Conservation (phyloP, 495 filamentous ascomycete genomes). For the Amorphotheca resinae region DNA sequence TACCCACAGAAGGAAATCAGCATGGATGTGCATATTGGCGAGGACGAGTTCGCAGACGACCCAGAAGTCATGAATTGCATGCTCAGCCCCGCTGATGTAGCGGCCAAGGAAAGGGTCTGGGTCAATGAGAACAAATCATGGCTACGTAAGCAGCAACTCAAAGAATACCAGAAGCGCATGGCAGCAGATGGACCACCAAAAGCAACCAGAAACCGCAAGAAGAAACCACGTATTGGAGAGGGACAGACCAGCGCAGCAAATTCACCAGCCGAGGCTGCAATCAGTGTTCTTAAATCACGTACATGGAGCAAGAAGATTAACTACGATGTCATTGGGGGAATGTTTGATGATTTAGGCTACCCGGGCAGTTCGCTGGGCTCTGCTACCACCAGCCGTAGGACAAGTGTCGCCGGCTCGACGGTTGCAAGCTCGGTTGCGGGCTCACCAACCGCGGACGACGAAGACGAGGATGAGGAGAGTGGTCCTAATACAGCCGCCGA, state of each 20-base stretch:
- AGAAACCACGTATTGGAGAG: constrained; percentile 45
- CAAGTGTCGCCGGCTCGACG: constrained; percentile 3
- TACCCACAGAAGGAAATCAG: constrained; percentile 22
- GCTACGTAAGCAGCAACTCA: constrained; percentile 68
- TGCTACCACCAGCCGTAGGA: constrained; percentile 12
- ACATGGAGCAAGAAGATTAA: constrained; percentile 71
- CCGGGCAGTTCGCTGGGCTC: constrained; percentile 5
- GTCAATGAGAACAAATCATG: constrained; percentile 87
- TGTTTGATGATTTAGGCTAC: constrained; percentile 29
- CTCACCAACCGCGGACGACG: constrained; percentile 6
- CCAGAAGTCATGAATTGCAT: constrained; percentile 71
- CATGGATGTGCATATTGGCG: constrained; percentile 47
- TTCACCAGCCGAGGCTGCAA: constrained; percentile 59
- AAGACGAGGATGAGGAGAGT: constrained; percentile 8
- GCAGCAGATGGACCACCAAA: constrained; percentile 40
- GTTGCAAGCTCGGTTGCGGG: background rate
- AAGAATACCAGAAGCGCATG: constrained; percentile 53
- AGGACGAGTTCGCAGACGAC: constrained; percentile 73
- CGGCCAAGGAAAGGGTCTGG: constrained; percentile 82
- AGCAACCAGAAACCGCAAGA: constrained; percentile 34
- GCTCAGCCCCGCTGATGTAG: constrained; percentile 54
- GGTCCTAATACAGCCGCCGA: background rate
- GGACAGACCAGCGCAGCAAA: constrained; percentile 40
- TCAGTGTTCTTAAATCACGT: constrained; percentile 58
- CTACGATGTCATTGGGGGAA: constrained; percentile 53